A percentile compares a stretch with the other conserved stretches of the same genome.
phyloP scores from a whole-genome alignment of 1,284 basidiomycete species.

The Vanrija sp. region DNA sequence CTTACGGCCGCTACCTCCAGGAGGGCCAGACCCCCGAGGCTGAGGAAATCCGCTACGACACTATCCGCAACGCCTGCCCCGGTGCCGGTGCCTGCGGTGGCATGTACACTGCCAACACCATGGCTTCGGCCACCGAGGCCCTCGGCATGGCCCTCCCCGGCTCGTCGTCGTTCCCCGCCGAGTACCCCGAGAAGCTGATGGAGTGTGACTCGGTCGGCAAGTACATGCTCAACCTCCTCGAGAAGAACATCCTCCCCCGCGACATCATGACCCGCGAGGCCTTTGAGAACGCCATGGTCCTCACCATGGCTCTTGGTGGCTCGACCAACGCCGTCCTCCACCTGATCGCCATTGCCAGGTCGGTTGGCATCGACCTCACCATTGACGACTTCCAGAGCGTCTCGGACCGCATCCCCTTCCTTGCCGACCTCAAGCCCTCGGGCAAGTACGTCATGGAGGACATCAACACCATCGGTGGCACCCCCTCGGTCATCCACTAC shows the following conservation, averaged over 20 bases:
- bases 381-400: conserved; percentile 93
- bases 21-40: conserved; percentile 79
- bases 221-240: conserved; percentile 78
- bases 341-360: conserved; percentile 86
- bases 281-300: conserved; percentile 94
- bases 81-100: conserved; percentile 95
- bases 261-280: conserved; percentile 95
- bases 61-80: conserved; percentile 85
- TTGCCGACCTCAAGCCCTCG: conserved; percentile 91
- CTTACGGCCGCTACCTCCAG: conserved; percentile 87
- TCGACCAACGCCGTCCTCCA: conserved; percentile 93
- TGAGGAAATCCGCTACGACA: conserved; percentile 74
- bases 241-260: conserved; percentile 85
- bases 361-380: conserved; percentile 77
- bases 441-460: conserved; percentile 98
- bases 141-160: conserved; percentile 94
- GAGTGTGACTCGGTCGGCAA: conserved; percentile 79
- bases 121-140: conserved; percentile 88
- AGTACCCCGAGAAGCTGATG: conserved; percentile 68
- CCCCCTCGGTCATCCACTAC: conserved; percentile 69
- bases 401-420: conserved; percentile 84
- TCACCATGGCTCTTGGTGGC: conserved; percentile 91
- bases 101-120: conserved; percentile 90
- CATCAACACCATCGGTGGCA: conserved; percentile 83
- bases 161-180: conserved; percentile 92